Base-by-base conservation (phyloP, 495 filamentous ascomycete species). In the Penicillium antarcticum region DNA sequence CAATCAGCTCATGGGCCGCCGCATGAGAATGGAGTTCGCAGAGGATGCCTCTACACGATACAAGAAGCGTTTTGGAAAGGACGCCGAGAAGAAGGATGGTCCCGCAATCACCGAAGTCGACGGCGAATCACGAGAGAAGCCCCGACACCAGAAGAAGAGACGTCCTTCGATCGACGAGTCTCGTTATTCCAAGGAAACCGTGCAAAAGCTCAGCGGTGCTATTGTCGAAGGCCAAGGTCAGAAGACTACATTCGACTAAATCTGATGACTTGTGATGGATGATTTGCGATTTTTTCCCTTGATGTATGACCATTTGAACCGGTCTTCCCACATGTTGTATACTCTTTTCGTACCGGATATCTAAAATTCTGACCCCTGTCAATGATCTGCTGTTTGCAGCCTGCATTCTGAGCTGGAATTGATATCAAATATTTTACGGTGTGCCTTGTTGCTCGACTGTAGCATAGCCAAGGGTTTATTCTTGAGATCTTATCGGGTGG, bases 61-160 rank as follows among this genome's bases (percentile, higher is more conserved):
- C 68, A 88, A 90, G 72, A 97, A 97, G 74, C 83, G 94, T 9
- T 97, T 87, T 68, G 88, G 90, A 40, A 91, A 89, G 68, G 86
- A 85, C 37, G 70, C 68, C 6, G 65, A 79, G 21, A 69, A 69
- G 45, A 65, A 56, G 1, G 55, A 69, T 48, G 47, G 44, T 18
- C 52, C 65, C 4, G 70, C 58, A 14, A 61, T 51, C 42, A 55
- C 36, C 12, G 62, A 69, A 21, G 57, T 41, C 11, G 53, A 60
- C 21, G 51, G 52, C 31, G 61, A 62, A 31, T 55, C 62, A n/a
- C 56, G 49, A 32, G 56, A 56, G n/a, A 56, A 55, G 43, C 54
- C 64, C 26, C 61, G 64, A 33, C 34, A 42, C 34, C 39, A 42
- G 11, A 70, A 62, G 57, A 52, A 66, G 37, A 68, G 57, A 42